Percentiles rank a stretch among this genome's conserved stretches.
Conservation (phyloP, 176 grass and related monocot species). For the Ensete ventricosum region DNA sequence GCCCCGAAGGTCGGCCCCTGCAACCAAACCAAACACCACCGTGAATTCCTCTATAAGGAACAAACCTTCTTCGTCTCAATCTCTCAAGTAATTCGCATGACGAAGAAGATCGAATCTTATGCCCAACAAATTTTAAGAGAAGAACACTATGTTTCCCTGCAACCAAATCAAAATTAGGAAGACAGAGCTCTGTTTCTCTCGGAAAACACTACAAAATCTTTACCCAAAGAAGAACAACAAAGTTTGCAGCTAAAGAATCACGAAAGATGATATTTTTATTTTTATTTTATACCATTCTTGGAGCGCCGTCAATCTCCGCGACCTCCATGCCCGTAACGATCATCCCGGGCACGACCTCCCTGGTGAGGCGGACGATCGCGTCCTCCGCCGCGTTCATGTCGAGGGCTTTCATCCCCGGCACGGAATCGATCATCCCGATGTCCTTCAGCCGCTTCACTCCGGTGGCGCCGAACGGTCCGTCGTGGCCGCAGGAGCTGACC, state of each 20-base stretch:
- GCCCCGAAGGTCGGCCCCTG: constrained; percentile 96
- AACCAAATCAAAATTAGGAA: no score
- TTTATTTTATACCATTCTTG: constrained; percentile 50
- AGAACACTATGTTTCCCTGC: no score
- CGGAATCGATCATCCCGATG: constrained; percentile 76
- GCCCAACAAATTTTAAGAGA: no score
- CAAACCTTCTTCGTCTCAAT: background rate
- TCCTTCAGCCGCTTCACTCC: constrained; percentile 79
- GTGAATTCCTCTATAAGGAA: no score
- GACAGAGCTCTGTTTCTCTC: no score
- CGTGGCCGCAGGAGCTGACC: constrained; percentile 88
- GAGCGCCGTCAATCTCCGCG: constrained; percentile 85
- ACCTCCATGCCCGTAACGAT: constrained; percentile 96
- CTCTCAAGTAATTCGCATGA: background rate
- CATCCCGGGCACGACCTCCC: constrained; percentile 82
- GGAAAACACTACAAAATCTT: no score
- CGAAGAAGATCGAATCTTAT: background rate
- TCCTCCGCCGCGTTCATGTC: constrained; percentile 94
- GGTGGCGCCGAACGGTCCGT: constrained; percentile 79
- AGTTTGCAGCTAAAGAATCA: no score
- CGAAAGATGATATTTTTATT: background rate
- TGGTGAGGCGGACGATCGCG: constrained; percentile 69
- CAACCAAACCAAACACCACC: background rate
- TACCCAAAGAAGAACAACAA: no score
- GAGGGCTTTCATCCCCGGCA: constrained; percentile 73